These are phyloP conservation scores for Candida chilensis DNA, from an alignment of 805 yeast species.

Conservation along the genomic window DNA sequence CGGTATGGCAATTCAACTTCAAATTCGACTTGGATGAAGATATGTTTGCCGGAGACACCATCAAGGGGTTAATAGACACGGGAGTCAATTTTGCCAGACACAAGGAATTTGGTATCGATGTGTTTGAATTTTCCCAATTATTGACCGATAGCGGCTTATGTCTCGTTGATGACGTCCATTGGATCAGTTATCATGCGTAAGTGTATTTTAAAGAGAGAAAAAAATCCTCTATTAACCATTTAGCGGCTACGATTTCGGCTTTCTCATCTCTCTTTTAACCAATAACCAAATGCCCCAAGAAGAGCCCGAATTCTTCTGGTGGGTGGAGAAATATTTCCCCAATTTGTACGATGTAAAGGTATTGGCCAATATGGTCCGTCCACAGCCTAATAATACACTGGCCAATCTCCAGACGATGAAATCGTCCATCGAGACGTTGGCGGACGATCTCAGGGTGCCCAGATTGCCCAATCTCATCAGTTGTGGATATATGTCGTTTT, in stretches of 20 bases:
- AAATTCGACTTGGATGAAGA: constrained; percentile 66
- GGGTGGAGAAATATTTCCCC: constrained; percentile 71
- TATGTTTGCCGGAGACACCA: constrained; percentile 83
- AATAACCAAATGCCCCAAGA: constrained; percentile 73
- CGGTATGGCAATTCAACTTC: constrained; percentile 97
- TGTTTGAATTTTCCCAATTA: constrained; percentile 72
- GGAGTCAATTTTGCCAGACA: constrained; percentile 78
- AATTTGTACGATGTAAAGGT: constrained; percentile 72
- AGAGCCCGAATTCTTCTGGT: constrained; percentile 67
- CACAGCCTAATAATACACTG: constrained; percentile 6
- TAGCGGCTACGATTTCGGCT: constrained; percentile 89
- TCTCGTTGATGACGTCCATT: constrained; percentile 58
- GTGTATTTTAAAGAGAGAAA: neutral
- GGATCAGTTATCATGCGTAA: constrained; percentile 80
- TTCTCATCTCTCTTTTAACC: constrained; percentile 66
- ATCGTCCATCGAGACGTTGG: constrained; percentile 50
- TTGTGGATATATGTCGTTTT: constrained; percentile 51
- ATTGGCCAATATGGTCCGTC: too few relatives aligned
- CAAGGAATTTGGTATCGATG: constrained; percentile 68
- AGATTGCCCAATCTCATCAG: constrained; percentile 43
- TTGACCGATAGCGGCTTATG: constrained; percentile 82
- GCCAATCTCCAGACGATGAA: constrained; percentile 13
- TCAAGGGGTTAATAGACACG: constrained; percentile 69
- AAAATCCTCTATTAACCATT: neutral
- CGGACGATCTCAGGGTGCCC: constrained; percentile 65